Evolutionary conservation across 148 eudicot species (phyloP), one percentile per base, ranked within the genome.

Genomic region (Rheum nobile): DNA sequence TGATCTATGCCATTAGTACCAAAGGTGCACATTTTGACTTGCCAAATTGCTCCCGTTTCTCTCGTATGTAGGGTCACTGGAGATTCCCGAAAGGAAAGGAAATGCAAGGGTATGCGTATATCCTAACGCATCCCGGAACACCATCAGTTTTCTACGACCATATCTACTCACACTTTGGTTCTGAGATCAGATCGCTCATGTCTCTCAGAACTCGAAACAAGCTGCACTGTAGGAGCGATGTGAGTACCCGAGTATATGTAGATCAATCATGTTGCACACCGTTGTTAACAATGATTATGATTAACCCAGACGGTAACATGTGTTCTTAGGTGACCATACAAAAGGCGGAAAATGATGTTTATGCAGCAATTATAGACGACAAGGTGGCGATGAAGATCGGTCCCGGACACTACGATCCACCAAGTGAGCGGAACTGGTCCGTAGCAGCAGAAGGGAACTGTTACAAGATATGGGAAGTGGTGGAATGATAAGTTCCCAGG

Each of bases 91-190:
- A 88, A 43, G 99, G 99, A 69, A 96, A 92, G 83, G 99, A 96
- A 86, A 92, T 96, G 89, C 99, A 96, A 83, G 99, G 99, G 16
- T 96, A 96, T 78, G 96, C 99, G 26, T 96, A 96, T 84, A 96
- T 89, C 79, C 80, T 96, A 77, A 92, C 99, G 72, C 99, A 96
- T 82, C 97, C 99, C 21, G 99, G 99, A 76, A 96, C 99, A 31
- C 99, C 99, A 26, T 80, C 99, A 34, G 96, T 96, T 75, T 96
- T 96, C 78, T 92, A 86, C 73, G 97, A 96, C 79, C 99, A 96
- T 84, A 67, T 90, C 71, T 96, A 88, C 78, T 87, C 90, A 29
- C 77, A 78, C 71, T 77, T 85, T 80, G 79, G 75, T 24, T 29
- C 77, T 24, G 90, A 96, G 82, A 86, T 96, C 71, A 34, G 84